Conservation (phyloP, 345 rosid species). For the Anastatica hierochuntica region DNA sequence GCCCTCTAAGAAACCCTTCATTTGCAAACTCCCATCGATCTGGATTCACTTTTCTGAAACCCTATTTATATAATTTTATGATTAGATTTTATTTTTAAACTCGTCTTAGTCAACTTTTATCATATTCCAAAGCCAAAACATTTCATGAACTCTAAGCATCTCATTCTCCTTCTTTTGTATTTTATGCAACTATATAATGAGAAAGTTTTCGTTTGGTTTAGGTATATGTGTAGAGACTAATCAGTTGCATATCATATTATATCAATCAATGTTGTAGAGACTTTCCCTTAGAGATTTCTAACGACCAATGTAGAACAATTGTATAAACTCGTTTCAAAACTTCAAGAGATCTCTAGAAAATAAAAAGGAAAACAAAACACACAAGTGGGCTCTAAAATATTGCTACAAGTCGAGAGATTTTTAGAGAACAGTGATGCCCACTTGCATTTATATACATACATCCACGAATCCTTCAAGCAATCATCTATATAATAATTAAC, state of each 20-base stretch:
- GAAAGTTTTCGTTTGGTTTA: neutral
- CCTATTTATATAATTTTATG: conserved; percentile 34
- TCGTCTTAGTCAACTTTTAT: neutral
- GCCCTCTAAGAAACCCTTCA: conserved; percentile 68
- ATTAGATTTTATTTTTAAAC: conserved; percentile 17
- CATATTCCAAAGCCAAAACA: neutral
- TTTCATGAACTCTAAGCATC: neutral
- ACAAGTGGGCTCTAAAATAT: conserved; percentile 27
- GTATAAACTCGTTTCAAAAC: neutral
- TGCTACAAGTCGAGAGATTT: conserved; percentile 1
- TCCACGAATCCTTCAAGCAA: too few relatives aligned
- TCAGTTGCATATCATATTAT: conserved; percentile 7
- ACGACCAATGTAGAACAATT: neutral
- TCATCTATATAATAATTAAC: too few relatives aligned
- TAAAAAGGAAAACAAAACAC: conserved; percentile 3
- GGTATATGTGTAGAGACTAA: neutral
- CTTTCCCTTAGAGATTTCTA: neutral
- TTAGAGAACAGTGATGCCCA: conserved; percentile 21
- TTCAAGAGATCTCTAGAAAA: conserved; percentile 22
- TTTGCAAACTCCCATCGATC: conserved; percentile 88
- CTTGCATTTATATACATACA: too few relatives aligned
- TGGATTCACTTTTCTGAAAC: conserved; percentile 93
- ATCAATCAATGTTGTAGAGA: neutral
- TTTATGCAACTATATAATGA: conserved; percentile 15
- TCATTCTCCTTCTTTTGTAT: conserved; percentile 2